A percentile compares a stretch with the other conserved stretches of the same genome.
phyloP scores from a whole-genome alignment of 2,329 filamentous ascomycete genomes.

The Trichoderma gracile region DNA sequence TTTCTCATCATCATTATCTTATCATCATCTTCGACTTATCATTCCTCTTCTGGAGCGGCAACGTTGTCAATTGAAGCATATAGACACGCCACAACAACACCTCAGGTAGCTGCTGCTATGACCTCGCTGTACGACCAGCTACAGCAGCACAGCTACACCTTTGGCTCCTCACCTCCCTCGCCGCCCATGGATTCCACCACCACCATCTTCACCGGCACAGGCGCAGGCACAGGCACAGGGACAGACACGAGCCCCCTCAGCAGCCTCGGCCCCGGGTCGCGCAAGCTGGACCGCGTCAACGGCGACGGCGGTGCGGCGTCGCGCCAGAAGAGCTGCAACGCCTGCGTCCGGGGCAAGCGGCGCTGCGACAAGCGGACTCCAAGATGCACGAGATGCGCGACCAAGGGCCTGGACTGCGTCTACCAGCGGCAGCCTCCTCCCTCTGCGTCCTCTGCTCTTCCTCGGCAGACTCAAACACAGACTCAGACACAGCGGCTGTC shows the following conservation, averaged over 20 bases:
- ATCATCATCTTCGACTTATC: neutral
- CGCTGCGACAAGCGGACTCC: constrained; percentile 50
- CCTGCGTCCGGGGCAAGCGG: constrained; percentile 50
- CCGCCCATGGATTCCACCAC: constrained; percentile 14
- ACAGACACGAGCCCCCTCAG: constrained; percentile 9
- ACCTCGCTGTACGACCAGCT: constrained; percentile 3
- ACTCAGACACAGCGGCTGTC: constrained; percentile 38
- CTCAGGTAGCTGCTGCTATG: neutral
- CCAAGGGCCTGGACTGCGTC: constrained; percentile 45
- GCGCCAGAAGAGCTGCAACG: constrained; percentile 54
- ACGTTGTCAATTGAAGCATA: neutral
- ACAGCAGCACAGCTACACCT: constrained; percentile 1
- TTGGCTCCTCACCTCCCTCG: neutral
- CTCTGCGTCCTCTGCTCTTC: neutral
- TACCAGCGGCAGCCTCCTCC: constrained; percentile 42
- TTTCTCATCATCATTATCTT: neutral
- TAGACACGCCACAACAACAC: neutral
- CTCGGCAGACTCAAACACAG: neutral
- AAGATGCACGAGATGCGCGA: constrained; percentile 45
- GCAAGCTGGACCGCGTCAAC: constrained; percentile 6
- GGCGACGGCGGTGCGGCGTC: constrained; percentile 38
- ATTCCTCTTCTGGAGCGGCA: neutral
- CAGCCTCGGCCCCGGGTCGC: neutral
- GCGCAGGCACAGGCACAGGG: neutral
- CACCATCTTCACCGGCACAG: neutral